Conservation (phyloP, 208 protist species). For the Trypanosoma boissoni region DNA sequence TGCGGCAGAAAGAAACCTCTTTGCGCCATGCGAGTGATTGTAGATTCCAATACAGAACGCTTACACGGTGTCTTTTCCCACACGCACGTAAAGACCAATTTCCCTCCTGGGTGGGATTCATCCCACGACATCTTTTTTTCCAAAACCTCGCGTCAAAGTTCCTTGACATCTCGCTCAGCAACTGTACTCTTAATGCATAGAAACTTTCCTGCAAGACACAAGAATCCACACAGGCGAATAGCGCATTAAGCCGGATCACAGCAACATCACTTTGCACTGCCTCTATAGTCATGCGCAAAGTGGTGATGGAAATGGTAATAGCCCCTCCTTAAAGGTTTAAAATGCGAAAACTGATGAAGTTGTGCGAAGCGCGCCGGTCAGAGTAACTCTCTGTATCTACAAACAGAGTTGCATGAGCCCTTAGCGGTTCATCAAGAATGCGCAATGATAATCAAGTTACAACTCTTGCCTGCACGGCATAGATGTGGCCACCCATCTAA, state of each 20-base stretch:
- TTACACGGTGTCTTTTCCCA: slow-evolving; percentile 73
- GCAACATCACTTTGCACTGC: slow-evolving; percentile 89
- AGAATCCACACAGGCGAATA: slow-evolving; percentile 54
- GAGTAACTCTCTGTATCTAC: slow-evolving; percentile 74
- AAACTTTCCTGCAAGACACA: slow-evolving; percentile 68
- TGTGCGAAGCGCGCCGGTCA: slow-evolving; percentile 75
- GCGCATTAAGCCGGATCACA: slow-evolving; percentile 92
- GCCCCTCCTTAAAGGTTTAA: slow-evolving; percentile 87
- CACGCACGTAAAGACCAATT: slow-evolving; percentile 67
- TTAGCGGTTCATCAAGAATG: slow-evolving; percentile 93
- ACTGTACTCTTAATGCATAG: slow-evolving; percentile 57
- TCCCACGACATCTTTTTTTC: slow-evolving; percentile 72
- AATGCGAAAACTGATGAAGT: slow-evolving; percentile 82
- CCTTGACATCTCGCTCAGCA: slow-evolving; percentile 58
- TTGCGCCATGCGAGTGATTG: slow-evolving; percentile 57
- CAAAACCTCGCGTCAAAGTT: slow-evolving; percentile 32
- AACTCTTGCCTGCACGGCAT: slow-evolving; percentile 71
- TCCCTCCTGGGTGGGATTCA: slow-evolving; percentile 68
- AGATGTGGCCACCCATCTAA: slow-evolving; percentile 85
- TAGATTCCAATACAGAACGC: slow-evolving; percentile 75
- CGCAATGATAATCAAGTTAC: slow-evolving; percentile 88
- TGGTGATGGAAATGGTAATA: slow-evolving; percentile 95
- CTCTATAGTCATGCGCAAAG: slow-evolving; percentile 91
- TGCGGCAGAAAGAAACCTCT: slow-evolving; percentile 66
- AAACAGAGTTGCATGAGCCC: slow-evolving; percentile 77